Base-by-base conservation (phyloP, 1,284 basidiomycete genomes). In the Puccinia hordei region DNA sequence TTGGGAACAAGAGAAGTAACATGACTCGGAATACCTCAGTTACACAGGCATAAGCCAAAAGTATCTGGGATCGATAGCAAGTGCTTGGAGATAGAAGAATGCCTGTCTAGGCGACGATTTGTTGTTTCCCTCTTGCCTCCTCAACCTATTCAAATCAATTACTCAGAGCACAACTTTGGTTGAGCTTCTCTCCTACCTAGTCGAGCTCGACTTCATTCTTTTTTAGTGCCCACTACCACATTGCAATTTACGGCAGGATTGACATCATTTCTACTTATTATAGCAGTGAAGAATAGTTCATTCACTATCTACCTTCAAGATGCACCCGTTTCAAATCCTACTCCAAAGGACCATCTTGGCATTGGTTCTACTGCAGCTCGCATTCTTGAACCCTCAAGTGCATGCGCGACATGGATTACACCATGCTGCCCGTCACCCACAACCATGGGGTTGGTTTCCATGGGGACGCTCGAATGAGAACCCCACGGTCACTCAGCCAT, bases 391-490 rank as follows among this genome's bases (percentile, higher is more conserved):
- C 13, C 33, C 59, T 9, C 15, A 15, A 33, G 59, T 63, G 19
- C 59, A 63, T 2, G 59, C 59, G 30, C 59, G 33, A 63, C 59
- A 63, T 63, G 59, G 17, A 1, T 19, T 63, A 33, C 13, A 35
- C 19, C 59, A 38, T 63, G 30, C 6, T 38, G 59, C 59, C 59
- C 59, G 59, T 38, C 59, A 63, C 59, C 59, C 59, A 38, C 59
- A 63, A 38, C 13, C 17, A 19, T 63, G 59, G 59, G 8, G 13
- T 3, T 63, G 33, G 33, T 38, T 63, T 17, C 59, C 59, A 38
- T 63, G n/a, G 4, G n/a, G 17, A 27, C 59, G 33, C 24, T 1
- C 17, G 1, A 5, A 63, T 35, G 59, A n/a, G n/a, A n/a, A n/a
- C n/a, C n/a, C n/a, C n/a, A n/a, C n/a, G n/a, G n/a, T n/a, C n/a